phyloP scores from a whole-genome alignment of 805 yeast genomes.

The Jamesozyma hellenica region DNA sequence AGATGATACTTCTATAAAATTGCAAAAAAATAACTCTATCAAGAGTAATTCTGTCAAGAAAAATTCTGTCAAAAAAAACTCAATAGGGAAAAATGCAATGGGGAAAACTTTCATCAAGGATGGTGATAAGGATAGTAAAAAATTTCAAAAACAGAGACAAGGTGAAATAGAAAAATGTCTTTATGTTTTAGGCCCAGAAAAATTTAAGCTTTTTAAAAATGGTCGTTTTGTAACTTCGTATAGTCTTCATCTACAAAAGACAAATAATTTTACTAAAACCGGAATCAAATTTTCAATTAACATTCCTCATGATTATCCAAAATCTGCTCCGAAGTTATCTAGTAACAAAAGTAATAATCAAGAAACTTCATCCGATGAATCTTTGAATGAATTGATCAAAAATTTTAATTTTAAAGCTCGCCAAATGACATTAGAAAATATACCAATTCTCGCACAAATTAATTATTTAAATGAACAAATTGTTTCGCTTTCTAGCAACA shows the following conservation, averaged over 20 bases:
- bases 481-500: constrained; percentile 7
- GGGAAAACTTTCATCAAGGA: too few species aligned
- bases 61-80: too few species aligned
- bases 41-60: too few species aligned
- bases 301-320: constrained; percentile 22
- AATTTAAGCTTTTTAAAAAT: constrained; percentile 16
- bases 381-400: constrained; percentile 7
- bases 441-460: constrained; percentile 17
- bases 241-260: constrained; percentile 8
- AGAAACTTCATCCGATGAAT: background rate
- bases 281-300: constrained; percentile 10
- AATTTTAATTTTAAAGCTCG: constrained; percentile 19
- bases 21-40: too few species aligned
- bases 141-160: constrained; percentile 5
- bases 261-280: constrained; percentile 2
- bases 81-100: too few species aligned
- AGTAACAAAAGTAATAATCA: constrained; percentile 3
- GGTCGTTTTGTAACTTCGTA: constrained; percentile 17
- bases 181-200: constrained; percentile 10
- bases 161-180: constrained; percentile 15
- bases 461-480: constrained; percentile 18
- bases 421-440: constrained; percentile 6
- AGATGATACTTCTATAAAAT: too few species aligned
- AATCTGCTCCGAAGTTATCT: constrained; percentile 13
- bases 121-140: background rate